A percentile compares a stretch with the other conserved stretches of the same genome.
These are phyloP conservation scores for Dipodascus albidus DNA, from an alignment of 805 yeast genomes.

Conservation along the genomic window DNA sequence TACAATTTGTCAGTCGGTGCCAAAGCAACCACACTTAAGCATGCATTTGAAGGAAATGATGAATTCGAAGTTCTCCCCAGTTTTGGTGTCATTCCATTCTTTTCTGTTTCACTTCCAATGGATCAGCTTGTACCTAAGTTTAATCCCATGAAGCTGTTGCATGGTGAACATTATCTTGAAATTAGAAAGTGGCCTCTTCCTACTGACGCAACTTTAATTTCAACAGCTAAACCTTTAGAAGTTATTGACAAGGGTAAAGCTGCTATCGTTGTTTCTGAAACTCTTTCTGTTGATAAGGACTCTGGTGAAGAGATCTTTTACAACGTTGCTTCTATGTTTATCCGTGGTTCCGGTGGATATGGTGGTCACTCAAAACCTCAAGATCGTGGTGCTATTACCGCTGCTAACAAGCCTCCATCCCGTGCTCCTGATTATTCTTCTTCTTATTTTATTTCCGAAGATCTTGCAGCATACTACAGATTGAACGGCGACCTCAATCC, in stretches of 20 bases:
- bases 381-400: slow-evolving; percentile 50
- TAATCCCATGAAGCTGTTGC: slow-evolving; percentile 80
- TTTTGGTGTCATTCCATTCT: slow-evolving; percentile 80
- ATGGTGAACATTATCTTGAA: slow-evolving; percentile 90
- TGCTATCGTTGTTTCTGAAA: slow-evolving; percentile 63
- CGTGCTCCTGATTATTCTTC: slow-evolving; percentile 55
- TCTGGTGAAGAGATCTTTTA: slow-evolving; percentile 64
- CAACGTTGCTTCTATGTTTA: slow-evolving; percentile 75
- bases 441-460: slow-evolving; percentile 45
- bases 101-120: slow-evolving; percentile 55
- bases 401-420: slow-evolving; percentile 50
- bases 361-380: slow-evolving; percentile 40
- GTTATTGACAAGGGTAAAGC: slow-evolving; percentile 82
- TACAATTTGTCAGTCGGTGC: slow-evolving; percentile 91
- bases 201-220: slow-evolving; percentile 48
- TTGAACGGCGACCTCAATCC: slow-evolving; percentile 93
- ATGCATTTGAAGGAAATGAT: slow-evolving; percentile 62
- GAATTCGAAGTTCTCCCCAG: slow-evolving; percentile 83
- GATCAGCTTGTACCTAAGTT: slow-evolving; percentile 60
- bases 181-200: slow-evolving; percentile 71
- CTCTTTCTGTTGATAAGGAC: slow-evolving; percentile 43
- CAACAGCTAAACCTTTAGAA: slow-evolving; percentile 57
- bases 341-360: slow-evolving; percentile 57
- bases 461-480: slow-evolving; percentile 85
- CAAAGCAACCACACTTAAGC: slow-evolving; percentile 59